A percentile compares a stretch with the other conserved stretches of the same genome.
Evolutionary conservation across 192 early-diverging fungal species (phyloP).

Genomic region (Martensiomyces pterosporus): DNA sequence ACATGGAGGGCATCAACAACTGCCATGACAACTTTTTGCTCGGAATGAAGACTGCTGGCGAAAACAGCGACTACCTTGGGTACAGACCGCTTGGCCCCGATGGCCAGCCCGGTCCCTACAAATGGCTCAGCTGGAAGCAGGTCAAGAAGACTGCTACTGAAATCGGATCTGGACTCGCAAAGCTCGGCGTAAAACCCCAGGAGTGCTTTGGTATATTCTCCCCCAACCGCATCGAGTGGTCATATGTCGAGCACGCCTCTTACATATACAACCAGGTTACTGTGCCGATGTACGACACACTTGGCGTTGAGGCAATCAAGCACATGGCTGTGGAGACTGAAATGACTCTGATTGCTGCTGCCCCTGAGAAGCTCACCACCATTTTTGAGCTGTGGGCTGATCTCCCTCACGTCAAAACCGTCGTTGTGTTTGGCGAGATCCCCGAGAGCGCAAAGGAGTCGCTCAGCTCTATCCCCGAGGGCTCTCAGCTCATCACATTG

Average conservation of each 20-base stretch:
- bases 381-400: slow-evolving; percentile 41
- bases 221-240: slow-evolving; percentile 55
- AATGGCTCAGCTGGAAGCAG: slow-evolving; percentile 74
- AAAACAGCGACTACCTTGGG: slow-evolving; percentile 30
- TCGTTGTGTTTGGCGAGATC: slow-evolving; percentile 53
- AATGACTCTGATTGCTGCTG: slow-evolving; percentile 63
- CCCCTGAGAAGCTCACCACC: slow-evolving; percentile 56
- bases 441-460: slow-evolving; percentile 8
- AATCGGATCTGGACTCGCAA: slow-evolving; percentile 70
- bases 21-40: slow-evolving; percentile 46
- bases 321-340: slow-evolving; percentile 88
- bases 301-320: slow-evolving; percentile 76
- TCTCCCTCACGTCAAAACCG: slow-evolving; percentile 51
- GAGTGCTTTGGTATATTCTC: slow-evolving; percentile 64
- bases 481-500: slow-evolving; percentile 56
- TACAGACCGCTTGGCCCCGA: slow-evolving; percentile 26
- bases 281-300: slow-evolving; percentile 80
- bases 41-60: slow-evolving; percentile 35
- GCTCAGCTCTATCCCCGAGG: slow-evolving; percentile 9
- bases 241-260: slow-evolving; percentile 35
- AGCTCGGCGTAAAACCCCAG: slow-evolving; percentile 64
- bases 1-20: slow-evolving; percentile 40
- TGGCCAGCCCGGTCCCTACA: slow-evolving; percentile 64
- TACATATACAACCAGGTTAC: slow-evolving; percentile 69
- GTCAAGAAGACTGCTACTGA: slow-evolving; percentile 55